Base-by-base conservation (phyloP, 2,329 filamentous ascomycete genomes). In the Byssothecium circinans region DNA sequence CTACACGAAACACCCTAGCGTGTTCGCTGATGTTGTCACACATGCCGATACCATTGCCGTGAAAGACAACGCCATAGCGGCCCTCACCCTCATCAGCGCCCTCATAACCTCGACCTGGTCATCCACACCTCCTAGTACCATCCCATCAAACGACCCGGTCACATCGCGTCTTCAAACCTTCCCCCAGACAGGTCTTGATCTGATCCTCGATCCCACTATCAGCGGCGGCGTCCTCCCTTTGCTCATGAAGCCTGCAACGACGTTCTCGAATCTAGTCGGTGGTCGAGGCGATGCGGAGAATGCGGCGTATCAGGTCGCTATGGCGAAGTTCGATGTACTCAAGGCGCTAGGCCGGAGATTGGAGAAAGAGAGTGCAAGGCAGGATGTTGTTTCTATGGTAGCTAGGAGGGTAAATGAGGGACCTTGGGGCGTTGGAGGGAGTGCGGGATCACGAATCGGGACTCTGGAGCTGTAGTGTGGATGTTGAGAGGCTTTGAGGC, bases 31-130 rank as follows among this genome's bases (percentile, higher is more conserved):
- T 50, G 65, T 83, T 29, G 71, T 78, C 23, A 69, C 65, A 2
- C 76, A 81, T 39, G 79, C 81, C n/a, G 79, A 83, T 39, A 78
- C 78, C 8, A 61, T 84, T 12, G 81, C 78, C 0, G 75, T 85
- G 67, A 77, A 76, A 53, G 81, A 83, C 23, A 73, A 75, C 8
- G 81, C 82, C 1, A 65, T 84, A 4, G 75, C 81, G 17, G 76
- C 82, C 0, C 73, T 83, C 15, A 68, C 73, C 2, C 70, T 83
- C 25, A 74, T 84, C 29, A 69, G 71, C 22, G 72, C 78, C 2
- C 67, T 84, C 33, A 74, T 81, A 29, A 81, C 75, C 2, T 76
- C 82, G 2, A 75, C 77, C 20, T 85, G 82, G 82, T 61, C 61
- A 0, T 69, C 74, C 14, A 60, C 68, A 11, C 62, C 73, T 1